Percentiles rank a stretch among this genome's conserved stretches.
Evolutionary conservation across 75 land plant genomes (phyloP).

Genomic region (Pinus albicaulis): DNA sequence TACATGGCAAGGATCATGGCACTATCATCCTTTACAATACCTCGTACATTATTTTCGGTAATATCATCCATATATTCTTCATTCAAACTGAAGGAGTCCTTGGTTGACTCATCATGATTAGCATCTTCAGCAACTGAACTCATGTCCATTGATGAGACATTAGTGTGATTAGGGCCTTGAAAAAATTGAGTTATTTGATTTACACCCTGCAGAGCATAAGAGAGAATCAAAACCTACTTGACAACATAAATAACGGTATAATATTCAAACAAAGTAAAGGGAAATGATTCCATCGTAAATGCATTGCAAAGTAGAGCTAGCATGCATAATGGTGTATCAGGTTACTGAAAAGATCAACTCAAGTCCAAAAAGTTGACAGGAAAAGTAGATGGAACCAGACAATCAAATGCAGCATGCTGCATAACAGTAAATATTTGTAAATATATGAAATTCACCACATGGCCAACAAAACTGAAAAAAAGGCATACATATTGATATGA

Average conservation of each 20-base stretch:
- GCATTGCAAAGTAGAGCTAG: not conserved
- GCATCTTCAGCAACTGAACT: not conserved
- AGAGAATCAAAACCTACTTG: not conserved
- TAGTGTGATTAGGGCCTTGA: conserved; percentile 11
- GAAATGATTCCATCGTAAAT: not conserved
- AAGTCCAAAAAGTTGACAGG: not conserved
- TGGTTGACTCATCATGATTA: conserved; percentile 4
- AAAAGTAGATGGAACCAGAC: not conserved
- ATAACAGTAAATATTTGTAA: not conserved
- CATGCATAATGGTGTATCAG: not conserved
- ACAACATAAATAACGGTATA: not conserved
- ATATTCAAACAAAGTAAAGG: not conserved
- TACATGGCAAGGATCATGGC: not conserved
- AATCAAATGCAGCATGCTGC: not conserved
- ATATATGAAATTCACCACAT: not conserved
- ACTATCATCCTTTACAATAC: not conserved
- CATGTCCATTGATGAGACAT: not conserved
- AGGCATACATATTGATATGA: not conserved
- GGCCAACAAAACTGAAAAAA: not conserved
- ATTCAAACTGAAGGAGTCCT: not conserved
- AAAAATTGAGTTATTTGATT: conserved; percentile 42
- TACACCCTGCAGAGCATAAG: conserved; percentile 29
- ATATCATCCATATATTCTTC: conserved; percentile 6
- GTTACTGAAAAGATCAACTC: not conserved
- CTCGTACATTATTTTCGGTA: conserved; percentile 3